A percentile compares a stretch with the other conserved stretches of the same genome.
Evolutionary conservation across 345 rosid species (phyloP).

Genomic region (Alliaria petiolata): DNA sequence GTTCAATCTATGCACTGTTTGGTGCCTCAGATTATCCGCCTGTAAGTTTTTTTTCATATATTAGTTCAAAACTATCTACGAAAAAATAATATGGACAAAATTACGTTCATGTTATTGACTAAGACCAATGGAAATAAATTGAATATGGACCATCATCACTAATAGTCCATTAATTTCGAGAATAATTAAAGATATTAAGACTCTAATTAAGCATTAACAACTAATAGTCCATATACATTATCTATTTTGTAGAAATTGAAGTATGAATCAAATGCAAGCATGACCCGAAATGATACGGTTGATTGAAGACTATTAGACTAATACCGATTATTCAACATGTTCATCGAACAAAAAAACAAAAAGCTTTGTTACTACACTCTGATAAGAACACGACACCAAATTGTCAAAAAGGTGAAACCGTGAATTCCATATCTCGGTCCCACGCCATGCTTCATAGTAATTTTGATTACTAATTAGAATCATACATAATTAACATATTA

Average conservation of each 20-base stretch:
- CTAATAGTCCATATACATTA: background rate
- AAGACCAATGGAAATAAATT: background rate
- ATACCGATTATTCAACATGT: slow-evolving; percentile 9
- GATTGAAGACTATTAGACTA: slow-evolving; percentile 17
- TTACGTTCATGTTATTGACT: slow-evolving; percentile 8
- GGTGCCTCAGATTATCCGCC: slow-evolving; percentile 97
- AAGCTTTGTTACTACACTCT: background rate
- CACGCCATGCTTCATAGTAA: slow-evolving; percentile 24
- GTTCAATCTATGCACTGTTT: slow-evolving; percentile 65
- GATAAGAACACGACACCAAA: slow-evolving; percentile 21
- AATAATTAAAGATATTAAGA: background rate
- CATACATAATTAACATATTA: background rate
- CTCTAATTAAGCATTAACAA: background rate
- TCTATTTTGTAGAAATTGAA: background rate
- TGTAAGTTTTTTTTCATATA: slow-evolving; percentile 41
- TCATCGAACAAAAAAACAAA: slow-evolving; percentile 3
- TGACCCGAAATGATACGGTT: background rate
- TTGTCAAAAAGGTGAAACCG: slow-evolving; percentile 27
- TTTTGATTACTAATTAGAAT: slow-evolving; percentile 4
- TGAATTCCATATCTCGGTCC: slow-evolving; percentile 28
- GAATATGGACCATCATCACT: slow-evolving; percentile 7
- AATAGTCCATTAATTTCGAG: background rate
- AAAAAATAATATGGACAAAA: background rate
- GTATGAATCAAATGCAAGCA: background rate
- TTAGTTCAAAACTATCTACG: background rate